These are phyloP conservation scores for Croton setiger DNA, from an alignment of 441 rosid species.

Conservation along the genomic window DNA sequence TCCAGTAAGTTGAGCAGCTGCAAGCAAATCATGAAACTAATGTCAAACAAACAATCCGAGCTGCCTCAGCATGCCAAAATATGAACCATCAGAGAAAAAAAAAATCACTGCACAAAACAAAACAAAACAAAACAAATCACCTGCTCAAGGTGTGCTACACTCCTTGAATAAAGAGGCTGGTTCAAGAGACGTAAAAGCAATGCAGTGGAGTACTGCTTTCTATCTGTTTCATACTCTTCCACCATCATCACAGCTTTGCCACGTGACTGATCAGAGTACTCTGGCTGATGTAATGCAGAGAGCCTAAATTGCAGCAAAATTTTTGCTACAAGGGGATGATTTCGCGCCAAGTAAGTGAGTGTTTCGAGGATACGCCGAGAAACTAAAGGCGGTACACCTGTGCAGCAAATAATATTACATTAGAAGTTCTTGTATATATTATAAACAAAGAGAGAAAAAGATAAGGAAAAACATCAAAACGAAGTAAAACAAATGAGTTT, in stretches of 20 bases:
- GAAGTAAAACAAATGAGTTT: constrained; percentile 13
- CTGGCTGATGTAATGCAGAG: constrained; percentile 39
- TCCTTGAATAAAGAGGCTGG: constrained; percentile 92
- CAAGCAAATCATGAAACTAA: constrained; percentile 23
- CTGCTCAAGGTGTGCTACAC: constrained; percentile 98
- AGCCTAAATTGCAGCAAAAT: constrained; percentile 73
- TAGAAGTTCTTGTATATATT: not conserved
- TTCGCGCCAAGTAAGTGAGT: constrained; percentile 80
- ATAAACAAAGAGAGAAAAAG: not conserved
- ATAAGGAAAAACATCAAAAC: too few species aligned
- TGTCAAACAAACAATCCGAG: constrained; percentile 7
- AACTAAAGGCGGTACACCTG: constrained; percentile 94
- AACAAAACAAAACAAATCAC: constrained; percentile 36
- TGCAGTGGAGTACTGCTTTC: constrained; percentile 48
- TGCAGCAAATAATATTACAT: constrained; percentile 17
- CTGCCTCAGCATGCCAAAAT: not conserved
- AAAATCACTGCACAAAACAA: constrained; percentile 4
- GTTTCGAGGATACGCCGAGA: constrained; percentile 94
- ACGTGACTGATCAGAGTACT: constrained; percentile 44
- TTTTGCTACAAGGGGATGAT: constrained; percentile 82
- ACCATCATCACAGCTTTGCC: constrained; percentile 70
- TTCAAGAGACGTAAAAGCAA: constrained; percentile 89
- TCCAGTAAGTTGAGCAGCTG: constrained; percentile 93
- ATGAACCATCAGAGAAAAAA: constrained; percentile 12
- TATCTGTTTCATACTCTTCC: constrained; percentile 42